Percentiles rank a stretch among this genome's conserved stretches.
These are phyloP conservation scores for Coemansia sp. DNA, from an alignment of 192 early-diverging fungal species.

Conservation along the genomic window DNA sequence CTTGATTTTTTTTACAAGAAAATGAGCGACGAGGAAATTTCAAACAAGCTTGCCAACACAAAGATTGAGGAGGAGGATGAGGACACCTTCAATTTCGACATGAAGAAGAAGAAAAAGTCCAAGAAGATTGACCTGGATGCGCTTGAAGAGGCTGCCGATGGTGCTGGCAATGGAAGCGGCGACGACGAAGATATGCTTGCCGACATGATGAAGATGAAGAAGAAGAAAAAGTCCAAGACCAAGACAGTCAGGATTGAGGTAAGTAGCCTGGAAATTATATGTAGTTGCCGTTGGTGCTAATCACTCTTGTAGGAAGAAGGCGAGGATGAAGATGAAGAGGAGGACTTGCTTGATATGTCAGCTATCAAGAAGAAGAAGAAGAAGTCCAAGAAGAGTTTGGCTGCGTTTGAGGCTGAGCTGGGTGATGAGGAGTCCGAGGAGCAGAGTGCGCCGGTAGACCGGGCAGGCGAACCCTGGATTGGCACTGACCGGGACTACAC, in stretches of 20 bases:
- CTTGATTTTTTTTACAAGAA: background rate
- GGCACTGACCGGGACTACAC: conserved; percentile 90
- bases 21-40: conserved; percentile 44
- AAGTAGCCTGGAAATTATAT: conserved; percentile 11
- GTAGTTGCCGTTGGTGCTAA: background rate
- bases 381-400: conserved; percentile 74
- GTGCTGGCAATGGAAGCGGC: conserved; percentile 12
- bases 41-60: conserved; percentile 19
- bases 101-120: conserved; percentile 55
- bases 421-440: conserved; percentile 58
- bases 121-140: conserved; percentile 49
- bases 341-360: conserved; percentile 38
- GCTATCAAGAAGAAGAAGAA: conserved; percentile 62
- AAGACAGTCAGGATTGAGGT: conserved; percentile 50
- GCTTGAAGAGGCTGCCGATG: conserved; percentile 24
- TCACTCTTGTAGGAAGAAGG: conserved; percentile 27
- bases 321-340: conserved; percentile 35
- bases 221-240: conserved; percentile 62
- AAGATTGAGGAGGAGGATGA: conserved; percentile 17
- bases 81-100: conserved; percentile 17
- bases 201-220: conserved; percentile 57
- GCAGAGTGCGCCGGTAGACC: conserved; percentile 40
- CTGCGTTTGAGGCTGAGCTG: conserved; percentile 80
- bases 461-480: conserved; percentile 76
- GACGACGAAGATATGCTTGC: conserved; percentile 29